Evolutionary conservation across 768 basidiomycete genomes (phyloP), one percentile per base, ranked within the genome.

Genomic region (Lepiota venenata): DNA sequence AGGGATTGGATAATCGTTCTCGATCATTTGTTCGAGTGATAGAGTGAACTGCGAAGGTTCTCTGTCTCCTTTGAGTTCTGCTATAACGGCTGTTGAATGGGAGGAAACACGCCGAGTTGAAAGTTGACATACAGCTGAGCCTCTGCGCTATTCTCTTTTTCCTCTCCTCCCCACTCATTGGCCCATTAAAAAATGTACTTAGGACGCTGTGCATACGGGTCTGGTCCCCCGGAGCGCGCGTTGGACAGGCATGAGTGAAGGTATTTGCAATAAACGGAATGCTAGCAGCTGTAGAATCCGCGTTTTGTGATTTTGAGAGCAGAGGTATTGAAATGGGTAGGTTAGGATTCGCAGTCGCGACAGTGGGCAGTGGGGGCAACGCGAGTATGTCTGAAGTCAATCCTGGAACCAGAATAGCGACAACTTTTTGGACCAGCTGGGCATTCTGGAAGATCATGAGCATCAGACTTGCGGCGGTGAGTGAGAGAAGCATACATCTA

Each of bases 171-270:
- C 80, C 79, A 3, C 84, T 89, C 9, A 97, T 74, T 2, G 93
- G 93, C 0, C 81, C 78, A 45, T 85, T 86, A 68, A 98, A 88
- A 64, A 98, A 91, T 0, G 84, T 71, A 60, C 87, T 84, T 20
- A 96, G 77, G 38, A 93, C 87, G 22, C 88, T 91, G 63, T 93
- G 88, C 85, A 98, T 87, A 40, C 85, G 77, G 35, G 79, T 85
- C 50, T 79, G 77, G 60, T 98, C 96, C 0, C 96, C 97, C 0
- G 94, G 95, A 0, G 95, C 94, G 16, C 88, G 83, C 0, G 94
- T 95, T 0, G 95, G 96, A 58, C 90, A 92, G 12, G 92, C 93
- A 71, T 97, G 92, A 54, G 89, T 91, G 73, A 98, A 99, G 4
- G 80, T 91, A 32, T 74, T 87, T 38, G 81, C 81, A 56, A 84